Evolutionary conservation across 1,284 basidiomycete species (phyloP).

Genomic region (Amylostereum chailletii): DNA sequence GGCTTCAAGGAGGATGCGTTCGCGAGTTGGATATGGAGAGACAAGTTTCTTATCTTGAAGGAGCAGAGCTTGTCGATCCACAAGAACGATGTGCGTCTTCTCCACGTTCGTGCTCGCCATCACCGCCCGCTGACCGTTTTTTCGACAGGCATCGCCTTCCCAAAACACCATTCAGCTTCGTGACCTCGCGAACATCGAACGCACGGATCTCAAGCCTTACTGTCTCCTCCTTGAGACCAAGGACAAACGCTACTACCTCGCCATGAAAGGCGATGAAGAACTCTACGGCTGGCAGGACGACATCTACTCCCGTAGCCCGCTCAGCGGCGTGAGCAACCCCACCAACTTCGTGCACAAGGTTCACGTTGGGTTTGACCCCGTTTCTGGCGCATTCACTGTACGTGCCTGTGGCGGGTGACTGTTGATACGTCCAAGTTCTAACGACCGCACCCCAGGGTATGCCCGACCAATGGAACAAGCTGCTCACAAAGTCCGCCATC

Average conservation of each 20-base stretch:
- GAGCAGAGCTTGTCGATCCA: constrained; percentile 79
- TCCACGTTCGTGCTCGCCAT: not conserved
- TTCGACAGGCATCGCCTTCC: constrained; percentile 45
- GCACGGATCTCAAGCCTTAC: constrained; percentile 90
- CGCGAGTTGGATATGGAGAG: constrained; percentile 88
- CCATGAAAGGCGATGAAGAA: constrained; percentile 90
- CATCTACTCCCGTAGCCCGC: constrained; percentile 85
- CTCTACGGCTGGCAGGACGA: constrained; percentile 97
- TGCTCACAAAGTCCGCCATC: constrained; percentile 94
- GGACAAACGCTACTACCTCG: constrained; percentile 70
- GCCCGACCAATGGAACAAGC: constrained; percentile 94
- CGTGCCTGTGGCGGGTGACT: constrained; percentile 17
- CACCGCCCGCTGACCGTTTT: not conserved
- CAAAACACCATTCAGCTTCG: constrained; percentile 64
- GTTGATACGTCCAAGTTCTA: not conserved
- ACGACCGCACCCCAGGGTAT: constrained; percentile 54
- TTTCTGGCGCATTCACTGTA: constrained; percentile 89
- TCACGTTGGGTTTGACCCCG: constrained; percentile 95
- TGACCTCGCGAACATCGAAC: constrained; percentile 83
- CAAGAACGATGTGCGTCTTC: constrained; percentile 78
- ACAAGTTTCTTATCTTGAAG: constrained; percentile 84
- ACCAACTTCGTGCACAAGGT: constrained; percentile 98
- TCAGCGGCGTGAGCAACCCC: constrained; percentile 89
- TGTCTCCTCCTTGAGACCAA: constrained; percentile 82
- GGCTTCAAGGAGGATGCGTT: constrained; percentile 87